These are phyloP conservation scores for Cyberlindnera mycetangii DNA, from an alignment of 805 yeast genomes.

Conservation along the genomic window DNA sequence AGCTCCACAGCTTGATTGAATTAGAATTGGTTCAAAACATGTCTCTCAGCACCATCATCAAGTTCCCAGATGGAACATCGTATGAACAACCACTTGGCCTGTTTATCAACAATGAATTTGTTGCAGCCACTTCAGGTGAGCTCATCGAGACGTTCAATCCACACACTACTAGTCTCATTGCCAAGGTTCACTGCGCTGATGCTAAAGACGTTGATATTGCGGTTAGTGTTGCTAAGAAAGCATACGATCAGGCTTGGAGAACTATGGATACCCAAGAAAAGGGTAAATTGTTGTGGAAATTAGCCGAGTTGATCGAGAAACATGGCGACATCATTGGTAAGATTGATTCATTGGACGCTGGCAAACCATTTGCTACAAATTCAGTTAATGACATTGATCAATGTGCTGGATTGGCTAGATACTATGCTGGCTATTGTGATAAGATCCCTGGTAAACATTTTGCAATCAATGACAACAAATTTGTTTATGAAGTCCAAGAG, in stretches of 20 bases:
- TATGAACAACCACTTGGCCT: constrained; percentile 84
- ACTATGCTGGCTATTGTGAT: constrained; percentile 73
- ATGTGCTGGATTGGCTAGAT: constrained; percentile 59
- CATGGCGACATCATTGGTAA: constrained; percentile 60
- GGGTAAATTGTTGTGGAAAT: constrained; percentile 49
- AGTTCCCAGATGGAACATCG: constrained; percentile 62
- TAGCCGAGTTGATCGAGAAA: constrained; percentile 67
- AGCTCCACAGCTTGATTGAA: neutral
- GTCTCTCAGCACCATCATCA: constrained; percentile 28
- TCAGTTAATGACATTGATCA: constrained; percentile 67
- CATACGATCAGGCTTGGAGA: constrained; percentile 63
- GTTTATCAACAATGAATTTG: constrained; percentile 85
- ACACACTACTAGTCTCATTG: constrained; percentile 57
- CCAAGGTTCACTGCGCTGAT: constrained; percentile 32
- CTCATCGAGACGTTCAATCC: constrained; percentile 53
- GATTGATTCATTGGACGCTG: constrained; percentile 75
- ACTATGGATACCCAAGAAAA: constrained; percentile 57
- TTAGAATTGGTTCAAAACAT: neutral
- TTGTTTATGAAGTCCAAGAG: constrained; percentile 64
- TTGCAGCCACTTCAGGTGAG: constrained; percentile 55
- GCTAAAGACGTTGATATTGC: constrained; percentile 24
- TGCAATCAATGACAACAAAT: constrained; percentile 64
- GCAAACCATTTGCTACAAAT: constrained; percentile 67
- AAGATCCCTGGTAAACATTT: constrained; percentile 61
- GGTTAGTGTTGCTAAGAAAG: constrained; percentile 48